Base-by-base conservation (phyloP, 2,329 filamentous ascomycete species). In the Aspergillus amoenus region DNA sequence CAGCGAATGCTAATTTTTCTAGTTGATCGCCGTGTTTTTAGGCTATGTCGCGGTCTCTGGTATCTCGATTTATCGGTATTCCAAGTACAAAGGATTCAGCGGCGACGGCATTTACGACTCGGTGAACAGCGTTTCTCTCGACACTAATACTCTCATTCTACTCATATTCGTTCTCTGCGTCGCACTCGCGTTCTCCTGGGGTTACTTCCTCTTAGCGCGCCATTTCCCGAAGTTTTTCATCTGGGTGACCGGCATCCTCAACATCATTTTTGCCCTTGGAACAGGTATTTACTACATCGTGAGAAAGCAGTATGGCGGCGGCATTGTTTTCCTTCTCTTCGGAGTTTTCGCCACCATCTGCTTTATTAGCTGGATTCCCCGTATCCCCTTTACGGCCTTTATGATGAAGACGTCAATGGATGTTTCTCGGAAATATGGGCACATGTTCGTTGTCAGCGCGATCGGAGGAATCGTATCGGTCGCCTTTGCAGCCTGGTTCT, bases 381-480 rank as follows among this genome's bases (percentile, higher is more conserved):
- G 93, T 51, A 97, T 97, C 58, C 93, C 92, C 0, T 97, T 96
- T 74, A 92, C 89, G 8, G 90, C 91, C 0, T 79, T 97, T 59
- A 95, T 97, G 91, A 83, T 97, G 48, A 88, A 89, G 74, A 93
- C 90, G 0, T 83, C 87, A 21, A 91, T 96, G 66, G 89, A 96
- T 65, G 88, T 97, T 0, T 88, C 91, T 41, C 92, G 91, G 68
- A 84, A 81, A 27, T 90, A 89, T 66, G 92, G 93, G 1, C 91
- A 97, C 68, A 89, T 96, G 57, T 96, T 93, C 70, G 71, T 93
- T 1, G 89, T 96, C 45, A 94, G 90, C 60, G 80, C 92, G n/a
- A 73, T 96, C 15, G 93, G 93, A 13, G 93, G 93, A 0, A 69
- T 97, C 9, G 69, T 89, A 2, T 90, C 87, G 0, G 84, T 90